Evolutionary conservation across 2,329 filamentous ascomycete genomes (phyloP).

Genomic region (Pseudofabraea citricarpa): DNA sequence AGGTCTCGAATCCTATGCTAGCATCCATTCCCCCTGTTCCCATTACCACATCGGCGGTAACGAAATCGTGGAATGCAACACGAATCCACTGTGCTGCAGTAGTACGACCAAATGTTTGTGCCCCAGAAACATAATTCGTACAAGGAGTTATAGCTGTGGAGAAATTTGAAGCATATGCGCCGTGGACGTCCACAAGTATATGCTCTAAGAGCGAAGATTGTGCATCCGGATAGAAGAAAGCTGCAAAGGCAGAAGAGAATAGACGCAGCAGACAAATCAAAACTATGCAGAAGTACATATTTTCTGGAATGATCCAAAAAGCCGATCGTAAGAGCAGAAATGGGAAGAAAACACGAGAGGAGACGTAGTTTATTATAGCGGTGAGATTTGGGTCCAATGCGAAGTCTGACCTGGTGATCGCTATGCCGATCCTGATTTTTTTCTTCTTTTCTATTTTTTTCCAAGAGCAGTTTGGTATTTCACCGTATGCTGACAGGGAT

Average conservation of each 20-base stretch:
- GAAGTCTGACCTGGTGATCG: too few relatives aligned
- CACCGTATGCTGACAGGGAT: too few relatives aligned
- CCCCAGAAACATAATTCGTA: constrained; percentile 43
- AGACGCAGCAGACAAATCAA: background rate
- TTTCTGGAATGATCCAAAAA: too few relatives aligned
- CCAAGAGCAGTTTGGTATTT: too few relatives aligned
- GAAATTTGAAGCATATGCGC: constrained; percentile 32
- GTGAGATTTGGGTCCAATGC: too few relatives aligned
- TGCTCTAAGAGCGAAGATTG: constrained; percentile 16
- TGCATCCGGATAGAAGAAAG: constrained; percentile 16
- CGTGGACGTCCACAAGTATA: constrained; percentile 17
- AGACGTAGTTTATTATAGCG: too few relatives aligned
- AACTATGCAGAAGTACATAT: too few relatives aligned
- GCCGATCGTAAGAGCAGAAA: too few relatives aligned
- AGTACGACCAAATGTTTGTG: constrained; percentile 45
- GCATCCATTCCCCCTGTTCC: constrained; percentile 51
- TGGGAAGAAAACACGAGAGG: too few relatives aligned
- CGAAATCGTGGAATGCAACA: constrained; percentile 56
- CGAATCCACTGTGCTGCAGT: constrained; percentile 57
- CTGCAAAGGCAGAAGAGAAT: background rate
- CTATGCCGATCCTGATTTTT: too few relatives aligned
- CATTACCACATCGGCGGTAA: constrained; percentile 43
- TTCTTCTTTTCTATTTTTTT: too few relatives aligned
- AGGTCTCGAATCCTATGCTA: constrained; percentile 54
- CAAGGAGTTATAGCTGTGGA: constrained; percentile 52